These are phyloP conservation scores for Exophiala sp. DNA, from an alignment of 2,329 filamentous ascomycete genomes.

Conservation along the genomic window DNA sequence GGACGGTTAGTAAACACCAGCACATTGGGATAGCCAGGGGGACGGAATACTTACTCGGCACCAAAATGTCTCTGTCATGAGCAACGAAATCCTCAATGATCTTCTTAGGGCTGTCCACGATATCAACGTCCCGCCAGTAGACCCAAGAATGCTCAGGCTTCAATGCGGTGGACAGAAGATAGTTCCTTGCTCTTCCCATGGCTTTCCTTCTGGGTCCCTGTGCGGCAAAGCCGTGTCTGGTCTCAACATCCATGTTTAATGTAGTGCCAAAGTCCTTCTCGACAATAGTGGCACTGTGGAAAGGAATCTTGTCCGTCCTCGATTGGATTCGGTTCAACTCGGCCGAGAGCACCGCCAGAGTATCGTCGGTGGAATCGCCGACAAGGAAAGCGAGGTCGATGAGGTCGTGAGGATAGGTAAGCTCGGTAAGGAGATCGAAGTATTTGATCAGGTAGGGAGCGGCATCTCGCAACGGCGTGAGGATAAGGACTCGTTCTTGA, in stretches of 20 bases:
- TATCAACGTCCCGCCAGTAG: slow-evolving; percentile 97
- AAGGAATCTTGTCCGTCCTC: slow-evolving; percentile 70
- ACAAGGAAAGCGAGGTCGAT: slow-evolving; percentile 95
- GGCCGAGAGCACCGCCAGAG: slow-evolving; percentile 72
- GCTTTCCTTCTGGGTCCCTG: slow-evolving; percentile 86
- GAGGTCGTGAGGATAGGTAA: slow-evolving; percentile 89
- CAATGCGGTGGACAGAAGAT: slow-evolving; percentile 73
- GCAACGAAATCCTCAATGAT: slow-evolving; percentile 94
- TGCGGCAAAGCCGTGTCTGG: slow-evolving; percentile 77
- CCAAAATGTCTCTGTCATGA: slow-evolving; percentile 85
- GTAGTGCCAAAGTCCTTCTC: slow-evolving; percentile 83
- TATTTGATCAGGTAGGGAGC: slow-evolving; percentile 75
- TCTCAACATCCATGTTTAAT: slow-evolving; percentile 70
- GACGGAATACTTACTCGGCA: slow-evolving; percentile 67
- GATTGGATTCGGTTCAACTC: slow-evolving; percentile 87
- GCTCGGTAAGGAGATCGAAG: slow-evolving; percentile 82
- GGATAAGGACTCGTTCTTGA: slow-evolving; percentile 79
- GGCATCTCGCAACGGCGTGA: slow-evolving; percentile 90
- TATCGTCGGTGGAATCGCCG: slow-evolving; percentile 86
- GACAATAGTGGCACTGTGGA: slow-evolving; percentile 76
- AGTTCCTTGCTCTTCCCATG: slow-evolving; percentile 88
- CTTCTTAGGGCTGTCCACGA: slow-evolving; percentile 76
- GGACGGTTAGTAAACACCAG: not conserved
- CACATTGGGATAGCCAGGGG: slow-evolving; percentile 12
- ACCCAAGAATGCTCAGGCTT: slow-evolving; percentile 97